phyloP scores from a whole-genome alignment of 768 basidiomycete genomes.

The Suillus cothurnatus region DNA sequence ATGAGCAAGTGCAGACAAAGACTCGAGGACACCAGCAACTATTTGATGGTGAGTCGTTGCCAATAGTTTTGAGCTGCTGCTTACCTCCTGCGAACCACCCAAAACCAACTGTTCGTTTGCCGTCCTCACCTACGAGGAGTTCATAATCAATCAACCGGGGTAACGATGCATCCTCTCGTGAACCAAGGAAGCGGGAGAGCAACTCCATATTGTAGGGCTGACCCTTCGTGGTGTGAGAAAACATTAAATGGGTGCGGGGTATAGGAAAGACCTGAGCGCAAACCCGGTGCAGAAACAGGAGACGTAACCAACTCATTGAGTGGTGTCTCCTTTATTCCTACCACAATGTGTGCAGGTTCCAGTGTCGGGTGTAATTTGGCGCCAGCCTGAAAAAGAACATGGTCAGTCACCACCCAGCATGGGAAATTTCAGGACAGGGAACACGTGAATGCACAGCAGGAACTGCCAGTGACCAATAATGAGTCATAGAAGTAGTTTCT shows the following conservation, averaged over 20 bases:
- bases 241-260: constrained; percentile 81
- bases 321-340: constrained; percentile 91
- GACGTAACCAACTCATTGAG: constrained; percentile 58
- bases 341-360: constrained; percentile 65
- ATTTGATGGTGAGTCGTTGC: constrained; percentile 11
- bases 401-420: constrained; percentile 1
- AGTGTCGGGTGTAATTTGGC: constrained; percentile 64
- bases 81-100: constrained; percentile 91
- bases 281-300: constrained; percentile 30
- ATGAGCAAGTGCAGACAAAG: constrained; percentile 76
- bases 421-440: background rate
- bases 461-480: constrained; percentile 1
- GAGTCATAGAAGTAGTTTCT: constrained; percentile 2
- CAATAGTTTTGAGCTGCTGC: constrained; percentile 17
- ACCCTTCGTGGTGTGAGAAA: constrained; percentile 90
- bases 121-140: constrained; percentile 60
- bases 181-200: constrained; percentile 61
- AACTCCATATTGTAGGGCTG: constrained; percentile 85
- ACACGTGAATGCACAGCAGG: background rate
- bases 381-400: constrained; percentile 59
- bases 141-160: constrained; percentile 85
- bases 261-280: constrained; percentile 21
- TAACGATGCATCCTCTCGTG: constrained; percentile 19
- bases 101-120: constrained; percentile 84
- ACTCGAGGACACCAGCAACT: constrained; percentile 88